A percentile compares a stretch with the other conserved stretches of the same genome.
Evolutionary conservation across 106 monocot species (phyloP).

Genomic region (Dendrobium nobile): DNA sequence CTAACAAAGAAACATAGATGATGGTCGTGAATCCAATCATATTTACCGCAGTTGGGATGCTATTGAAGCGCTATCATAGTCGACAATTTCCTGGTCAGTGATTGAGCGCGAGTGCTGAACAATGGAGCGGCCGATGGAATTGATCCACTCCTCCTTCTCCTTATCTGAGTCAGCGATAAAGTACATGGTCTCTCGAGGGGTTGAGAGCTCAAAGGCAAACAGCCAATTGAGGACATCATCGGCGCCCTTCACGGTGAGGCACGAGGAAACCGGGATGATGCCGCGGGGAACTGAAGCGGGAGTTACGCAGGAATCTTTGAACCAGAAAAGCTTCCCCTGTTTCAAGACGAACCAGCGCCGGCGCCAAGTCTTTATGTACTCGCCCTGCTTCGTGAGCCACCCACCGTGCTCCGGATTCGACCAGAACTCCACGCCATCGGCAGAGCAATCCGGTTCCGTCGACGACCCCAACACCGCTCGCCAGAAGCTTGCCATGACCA

Average conservation of each 20-base stretch:
- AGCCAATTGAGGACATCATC: constrained; percentile 53
- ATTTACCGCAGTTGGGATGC: neutral
- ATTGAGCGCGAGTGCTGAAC: constrained; percentile 62
- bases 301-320: constrained; percentile 39
- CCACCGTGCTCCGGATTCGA: constrained; percentile 38
- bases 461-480: constrained; percentile 18
- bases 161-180: constrained; percentile 67
- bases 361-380: constrained; percentile 69
- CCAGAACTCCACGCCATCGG: constrained; percentile 56
- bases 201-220: constrained; percentile 58
- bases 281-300: constrained; percentile 46
- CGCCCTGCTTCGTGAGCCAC: constrained; percentile 60
- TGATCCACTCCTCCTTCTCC: constrained; percentile 76
- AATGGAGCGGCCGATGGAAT: constrained; percentile 60
- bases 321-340: constrained; percentile 68
- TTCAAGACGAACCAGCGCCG: constrained; percentile 65
- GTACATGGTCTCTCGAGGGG: constrained; percentile 47
- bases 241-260: constrained; percentile 61
- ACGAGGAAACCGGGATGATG: constrained; percentile 45
- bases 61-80: constrained; percentile 33
- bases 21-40: neutral
- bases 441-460: constrained; percentile 1
- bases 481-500: constrained; percentile 22
- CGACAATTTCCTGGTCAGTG: constrained; percentile 49
- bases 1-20: neutral